Conservation (phyloP, 1,139 yeast genomes). For the Lodderomyces theae region DNA sequence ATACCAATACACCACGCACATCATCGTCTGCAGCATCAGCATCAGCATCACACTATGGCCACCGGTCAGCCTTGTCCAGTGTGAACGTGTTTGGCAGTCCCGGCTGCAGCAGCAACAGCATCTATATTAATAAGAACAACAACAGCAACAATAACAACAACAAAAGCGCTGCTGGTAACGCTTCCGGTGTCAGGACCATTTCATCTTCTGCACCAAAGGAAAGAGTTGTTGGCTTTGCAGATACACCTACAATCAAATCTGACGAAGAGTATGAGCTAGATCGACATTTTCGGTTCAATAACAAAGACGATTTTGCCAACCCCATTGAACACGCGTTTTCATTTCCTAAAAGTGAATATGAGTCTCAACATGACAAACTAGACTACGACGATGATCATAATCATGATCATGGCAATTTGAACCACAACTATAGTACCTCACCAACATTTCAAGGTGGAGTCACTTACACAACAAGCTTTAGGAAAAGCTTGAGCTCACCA, state of each 20-base stretch:
- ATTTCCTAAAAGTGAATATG: slow-evolving; percentile 23
- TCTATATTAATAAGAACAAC: not conserved
- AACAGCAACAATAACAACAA: not conserved
- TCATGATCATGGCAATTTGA: not conserved
- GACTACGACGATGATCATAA: not conserved
- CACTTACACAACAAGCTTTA: slow-evolving; percentile 2
- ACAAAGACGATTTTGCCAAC: slow-evolving; percentile 35
- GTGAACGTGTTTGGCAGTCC: no score
- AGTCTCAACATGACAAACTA: not conserved
- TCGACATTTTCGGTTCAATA: slow-evolving; percentile 30
- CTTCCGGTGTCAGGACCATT: not conserved
- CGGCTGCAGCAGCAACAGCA: not conserved
- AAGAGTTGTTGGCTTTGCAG: slow-evolving; percentile 1
- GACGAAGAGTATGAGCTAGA: slow-evolving; percentile 20
- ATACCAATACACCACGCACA: no score
- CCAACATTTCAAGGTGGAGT: not conserved
- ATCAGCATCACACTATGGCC: not conserved
- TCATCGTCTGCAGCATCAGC: no score
- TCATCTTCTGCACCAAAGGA: slow-evolving; percentile 7
- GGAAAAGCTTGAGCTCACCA: slow-evolving; percentile 31
- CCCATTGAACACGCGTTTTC: slow-evolving; percentile 23
- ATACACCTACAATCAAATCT: not conserved
- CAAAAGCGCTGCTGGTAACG: not conserved
- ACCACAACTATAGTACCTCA: not conserved
- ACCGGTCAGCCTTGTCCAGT: not conserved